Percentiles rank a stretch among this genome's conserved stretches.
Conservation (phyloP, 306 rosid genomes). For the Astragalus membranaceus region DNA sequence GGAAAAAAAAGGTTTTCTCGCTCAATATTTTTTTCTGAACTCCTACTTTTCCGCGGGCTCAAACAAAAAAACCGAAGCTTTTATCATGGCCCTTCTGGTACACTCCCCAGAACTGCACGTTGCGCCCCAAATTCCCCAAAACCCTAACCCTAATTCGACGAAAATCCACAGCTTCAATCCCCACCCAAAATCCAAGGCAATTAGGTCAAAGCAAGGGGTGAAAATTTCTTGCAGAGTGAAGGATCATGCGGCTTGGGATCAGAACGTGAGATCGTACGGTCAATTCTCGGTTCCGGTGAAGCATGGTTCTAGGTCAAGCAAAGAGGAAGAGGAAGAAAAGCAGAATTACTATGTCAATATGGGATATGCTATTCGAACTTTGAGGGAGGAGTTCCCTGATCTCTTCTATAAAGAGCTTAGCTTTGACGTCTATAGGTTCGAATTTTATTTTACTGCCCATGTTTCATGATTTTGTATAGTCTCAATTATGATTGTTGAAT, state of each 20-base stretch:
- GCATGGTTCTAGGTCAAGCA: conserved; percentile 52
- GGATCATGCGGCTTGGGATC: conserved; percentile 20
- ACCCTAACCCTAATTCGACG: conserved; percentile 27
- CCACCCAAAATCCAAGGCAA: conserved; percentile 13
- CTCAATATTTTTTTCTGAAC: conserved; percentile 16
- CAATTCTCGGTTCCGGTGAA: conserved; percentile 62
- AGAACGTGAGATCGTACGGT: conserved; percentile 34
- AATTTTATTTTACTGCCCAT: background rate
- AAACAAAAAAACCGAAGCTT: background rate
- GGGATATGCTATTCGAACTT: conserved; percentile 76
- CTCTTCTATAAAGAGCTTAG: conserved; percentile 63
- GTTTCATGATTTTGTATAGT: background rate
- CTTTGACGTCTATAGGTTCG: conserved; percentile 68
- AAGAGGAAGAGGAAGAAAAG: conserved; percentile 71
- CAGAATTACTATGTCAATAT: conserved; percentile 66
- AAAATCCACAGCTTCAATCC: conserved; percentile 32
- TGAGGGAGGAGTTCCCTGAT: conserved; percentile 75
- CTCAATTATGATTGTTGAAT: background rate
- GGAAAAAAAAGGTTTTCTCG: background rate
- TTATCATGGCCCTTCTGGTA: conserved; percentile 52
- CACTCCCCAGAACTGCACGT: conserved; percentile 39
- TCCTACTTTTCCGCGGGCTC: background rate
- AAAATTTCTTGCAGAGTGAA: conserved; percentile 24
- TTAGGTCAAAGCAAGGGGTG: conserved; percentile 29
- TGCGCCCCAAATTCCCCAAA: conserved; percentile 18